Base-by-base conservation (phyloP, 441 rosid species). In the Mallotus repandus region DNA sequence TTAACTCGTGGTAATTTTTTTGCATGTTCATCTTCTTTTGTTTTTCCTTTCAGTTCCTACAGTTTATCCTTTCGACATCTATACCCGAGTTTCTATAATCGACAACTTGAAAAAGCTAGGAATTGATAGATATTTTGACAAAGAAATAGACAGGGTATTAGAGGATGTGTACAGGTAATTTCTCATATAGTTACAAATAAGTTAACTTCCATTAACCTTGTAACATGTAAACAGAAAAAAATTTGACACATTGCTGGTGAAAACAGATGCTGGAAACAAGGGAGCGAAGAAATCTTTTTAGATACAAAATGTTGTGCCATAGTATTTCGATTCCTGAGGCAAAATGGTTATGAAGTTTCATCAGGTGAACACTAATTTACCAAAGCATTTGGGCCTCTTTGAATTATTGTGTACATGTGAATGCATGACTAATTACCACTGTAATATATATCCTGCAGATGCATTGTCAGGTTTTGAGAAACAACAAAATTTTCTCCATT, bases 301-400 rank as follows among this genome's bases (percentile, higher is more conserved):
- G 55, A 65, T 14, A 12, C 69, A 19, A 14, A 12, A 48, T 65
- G 55, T 46, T 65, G 55, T 65, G 69, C 69, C 69, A 19, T 65
- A 32, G 38, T 4, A 21, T 65, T 65, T 21, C 38, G 69, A 7
- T 56, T 65, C n/a, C 41, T 65, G 5, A 12, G 69, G 69, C 4
- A 21, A 22, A 65, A 65, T 14, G 69, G 69, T 9, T 65, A 65
- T 22, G 54, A 21, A 46, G 18, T 65, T 21, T 65, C 69, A 46
- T 65, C 69, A 19, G 69, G 69, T 65, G 6, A 29, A 29, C 32
- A 29, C 46, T 6, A 9, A 16, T 41, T 38, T 41, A 0, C 18
- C 9, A 54, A 54, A 18, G 3, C 32, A 29, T 29, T 29, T 29
- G 32, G 32, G 32, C 32, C 32, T 29, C 7, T 19, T 8, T 54